phyloP scores from a whole-genome alignment of 805 yeast genomes.

The Candida chauliodis region DNA sequence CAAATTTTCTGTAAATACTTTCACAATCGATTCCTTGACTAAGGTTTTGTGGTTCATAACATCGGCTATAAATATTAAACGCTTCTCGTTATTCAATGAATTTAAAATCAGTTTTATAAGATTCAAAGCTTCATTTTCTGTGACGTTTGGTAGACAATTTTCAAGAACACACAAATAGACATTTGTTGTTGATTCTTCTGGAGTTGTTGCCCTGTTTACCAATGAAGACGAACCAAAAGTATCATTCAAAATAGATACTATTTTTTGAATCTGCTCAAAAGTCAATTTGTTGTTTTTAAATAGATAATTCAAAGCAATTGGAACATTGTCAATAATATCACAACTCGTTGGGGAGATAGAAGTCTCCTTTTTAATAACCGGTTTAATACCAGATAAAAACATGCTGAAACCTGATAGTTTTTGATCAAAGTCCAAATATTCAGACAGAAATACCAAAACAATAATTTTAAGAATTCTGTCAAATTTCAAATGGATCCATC shows the following conservation, averaged over 20 bases:
- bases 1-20: constrained; percentile 6
- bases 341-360: constrained; percentile 25
- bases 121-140: constrained; percentile 13
- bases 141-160: constrained; percentile 10
- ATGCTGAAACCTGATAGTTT: constrained; percentile 21
- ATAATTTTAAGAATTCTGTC: constrained; percentile 28
- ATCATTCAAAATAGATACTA: constrained; percentile 27
- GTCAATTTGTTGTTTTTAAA: constrained; percentile 16
- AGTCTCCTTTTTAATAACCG: constrained; percentile 22
- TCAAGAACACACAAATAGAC: constrained; percentile 13
- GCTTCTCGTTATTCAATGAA: constrained; percentile 14
- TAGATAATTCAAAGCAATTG: constrained; percentile 20
- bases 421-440: constrained; percentile 18
- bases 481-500: constrained; percentile 32
- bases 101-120: constrained; percentile 9
- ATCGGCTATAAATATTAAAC: constrained; percentile 17
- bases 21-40: not conserved
- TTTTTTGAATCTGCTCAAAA: constrained; percentile 19
- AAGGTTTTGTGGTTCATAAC: constrained; percentile 1
- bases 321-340: constrained; percentile 32
- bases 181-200: constrained; percentile 8
- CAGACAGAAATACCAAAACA: constrained; percentile 21
- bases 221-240: constrained; percentile 28
- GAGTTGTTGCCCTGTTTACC: constrained; percentile 11
- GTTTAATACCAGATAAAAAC: constrained; percentile 24